These are phyloP conservation scores for Catunica adiposa DNA, from an alignment of 2,329 filamentous ascomycete genomes.

Conservation along the genomic window DNA sequence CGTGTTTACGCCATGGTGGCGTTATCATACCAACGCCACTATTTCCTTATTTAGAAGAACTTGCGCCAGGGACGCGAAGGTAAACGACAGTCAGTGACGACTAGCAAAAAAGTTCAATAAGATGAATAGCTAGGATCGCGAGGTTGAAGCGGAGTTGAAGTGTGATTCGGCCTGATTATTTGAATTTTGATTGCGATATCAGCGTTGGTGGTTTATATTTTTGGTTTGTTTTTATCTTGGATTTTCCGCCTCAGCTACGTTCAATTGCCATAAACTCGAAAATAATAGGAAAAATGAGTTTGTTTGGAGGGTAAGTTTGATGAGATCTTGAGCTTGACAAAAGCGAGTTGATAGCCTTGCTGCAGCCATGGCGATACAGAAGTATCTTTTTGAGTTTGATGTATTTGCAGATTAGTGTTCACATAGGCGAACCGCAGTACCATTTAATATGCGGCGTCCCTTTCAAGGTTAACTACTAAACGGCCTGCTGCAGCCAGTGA, in stretches of 20 bases:
- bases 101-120: slow-evolving; percentile 1
- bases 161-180: not conserved
- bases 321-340: not conserved
- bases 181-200: not conserved
- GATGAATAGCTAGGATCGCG: slow-evolving; percentile 5
- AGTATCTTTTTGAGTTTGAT: too few relatives aligned
- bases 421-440: not conserved
- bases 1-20: slow-evolving; percentile 11
- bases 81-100: slow-evolving; percentile 2
- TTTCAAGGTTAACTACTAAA: not conserved
- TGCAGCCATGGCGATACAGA: too few relatives aligned
- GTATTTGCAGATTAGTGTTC: too few relatives aligned
- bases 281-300: not conserved
- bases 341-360: too few relatives aligned
- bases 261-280: not conserved
- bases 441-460: not conserved
- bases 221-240: not conserved
- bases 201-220: not conserved
- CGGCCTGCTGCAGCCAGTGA: slow-evolving; percentile 7
- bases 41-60: not conserved
- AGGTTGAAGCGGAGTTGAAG: not conserved
- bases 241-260: not conserved
- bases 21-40: not conserved
- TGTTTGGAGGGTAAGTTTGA: slow-evolving; percentile 4
- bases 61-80: slow-evolving; percentile 1